Percentiles rank a stretch among this genome's conserved stretches.
These are phyloP conservation scores for Talaromyces sp. DNA, from an alignment of 2,329 filamentous ascomycete species.

Conservation along the genomic window DNA sequence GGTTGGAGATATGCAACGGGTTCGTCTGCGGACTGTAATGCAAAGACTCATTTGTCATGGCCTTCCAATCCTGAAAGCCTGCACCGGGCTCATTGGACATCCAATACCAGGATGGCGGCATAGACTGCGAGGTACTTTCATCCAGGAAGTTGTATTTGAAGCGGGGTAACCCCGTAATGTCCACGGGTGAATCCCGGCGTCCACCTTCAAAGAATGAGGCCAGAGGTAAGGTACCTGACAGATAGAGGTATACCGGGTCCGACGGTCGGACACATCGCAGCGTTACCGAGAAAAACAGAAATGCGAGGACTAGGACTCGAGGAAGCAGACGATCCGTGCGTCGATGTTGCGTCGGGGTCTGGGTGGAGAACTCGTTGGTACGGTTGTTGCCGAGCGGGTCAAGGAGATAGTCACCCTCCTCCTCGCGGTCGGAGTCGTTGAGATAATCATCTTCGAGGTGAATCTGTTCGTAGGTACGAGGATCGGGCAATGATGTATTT, in stretches of 20 bases:
- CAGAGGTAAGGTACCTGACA: slow-evolving; percentile 22
- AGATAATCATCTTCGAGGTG: slow-evolving; percentile 21
- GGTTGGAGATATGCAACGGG: slow-evolving; percentile 45
- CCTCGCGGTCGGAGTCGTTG: slow-evolving; percentile 14
- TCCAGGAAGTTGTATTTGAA: slow-evolving; percentile 14
- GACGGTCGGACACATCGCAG: slow-evolving; percentile 18
- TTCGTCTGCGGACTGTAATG: slow-evolving; percentile 41
- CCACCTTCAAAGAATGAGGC: slow-evolving; percentile 20
- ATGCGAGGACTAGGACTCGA: slow-evolving; percentile 10
- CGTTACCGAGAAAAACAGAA: slow-evolving; percentile 9
- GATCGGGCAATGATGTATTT: slow-evolving; percentile 12
- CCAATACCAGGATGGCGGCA: slow-evolving; percentile 21
- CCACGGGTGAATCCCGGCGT: slow-evolving; percentile 6
- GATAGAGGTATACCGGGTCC: slow-evolving; percentile 16
- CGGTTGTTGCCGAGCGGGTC: background rate
- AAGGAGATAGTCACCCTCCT: slow-evolving; percentile 10
- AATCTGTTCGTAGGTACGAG: slow-evolving; percentile 20
- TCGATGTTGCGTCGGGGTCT: background rate
- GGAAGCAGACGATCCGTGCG: slow-evolving; percentile 7
- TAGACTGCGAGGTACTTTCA: slow-evolving; percentile 16
- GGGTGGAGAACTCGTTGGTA: background rate
- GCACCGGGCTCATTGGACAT: slow-evolving; percentile 16
- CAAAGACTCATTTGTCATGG: background rate
- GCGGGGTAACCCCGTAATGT: slow-evolving; percentile 17
- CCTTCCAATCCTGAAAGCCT: slow-evolving; percentile 28